Base-by-base conservation (phyloP, 257 asterid genomes). In the Nicotiana obtusifolia region DNA sequence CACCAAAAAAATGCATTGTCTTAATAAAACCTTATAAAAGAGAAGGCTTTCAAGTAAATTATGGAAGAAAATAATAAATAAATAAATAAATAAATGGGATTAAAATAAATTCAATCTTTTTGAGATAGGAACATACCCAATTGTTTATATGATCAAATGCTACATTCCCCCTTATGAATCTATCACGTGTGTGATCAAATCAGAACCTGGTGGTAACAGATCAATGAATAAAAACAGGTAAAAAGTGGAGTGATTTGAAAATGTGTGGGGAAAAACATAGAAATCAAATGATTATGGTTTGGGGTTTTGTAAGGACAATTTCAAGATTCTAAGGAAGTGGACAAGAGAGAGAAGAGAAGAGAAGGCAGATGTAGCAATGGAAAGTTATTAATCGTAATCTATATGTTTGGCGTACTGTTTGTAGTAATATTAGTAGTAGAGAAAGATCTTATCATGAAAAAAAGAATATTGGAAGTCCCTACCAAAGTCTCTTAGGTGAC, bases 201-300 rank as follows among this genome's bases (percentile, higher is more conserved):
- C 92, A 78, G 82, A 84, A 85, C 76, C 88, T 84, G 57, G 66
- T 73, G 86, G 80, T 82, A 26, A 89, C 90, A 87, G 92, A 90
- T 92, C 89, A 85, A 64, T 62, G 65, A 78, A 49, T 53, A 82
- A 3, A 41, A 31, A 26, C 33, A 61, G 35, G 26, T 35, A 1
- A 64, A 78, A 44, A 47, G 24, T 20, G 19, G 64, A 62, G 77
- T 61, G 62, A 33, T 22, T 53, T 44, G 35, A 44, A 71, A 44
- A 20, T 20, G 30, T 71, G 33, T 1, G 54, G 53, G 57, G 24
- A 44, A 69, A 41, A 71, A 47, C 15, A 75, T 49, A 75, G 62
- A 44, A 24, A 49, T 24, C 80, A 75, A 75, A 24, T 73, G 62
- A 47, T 49, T 47, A 49, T 15, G 79, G 19, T 49, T 75, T 75